These are phyloP conservation scores for Penicillium lividum DNA, from an alignment of 495 filamentous ascomycete species.

Conservation along the genomic window DNA sequence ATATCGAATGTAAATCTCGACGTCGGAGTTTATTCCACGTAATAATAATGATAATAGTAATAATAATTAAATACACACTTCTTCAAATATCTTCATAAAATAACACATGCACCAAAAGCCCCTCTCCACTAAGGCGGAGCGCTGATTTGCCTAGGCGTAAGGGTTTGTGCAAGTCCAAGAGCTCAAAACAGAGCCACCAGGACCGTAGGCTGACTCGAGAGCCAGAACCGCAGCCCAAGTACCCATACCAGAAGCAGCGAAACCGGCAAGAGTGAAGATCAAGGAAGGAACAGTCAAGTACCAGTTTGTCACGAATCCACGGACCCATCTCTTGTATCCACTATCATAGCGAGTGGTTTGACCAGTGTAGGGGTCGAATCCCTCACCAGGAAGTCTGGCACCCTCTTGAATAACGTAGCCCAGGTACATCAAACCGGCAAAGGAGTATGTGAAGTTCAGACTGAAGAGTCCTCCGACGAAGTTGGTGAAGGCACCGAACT, in stretches of 20 bases:
- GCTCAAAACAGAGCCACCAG: slow-evolving; percentile 15
- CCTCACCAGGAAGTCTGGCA: slow-evolving; percentile 40
- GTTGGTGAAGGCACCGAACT: slow-evolving; percentile 40
- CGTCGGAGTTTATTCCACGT: too few relatives aligned
- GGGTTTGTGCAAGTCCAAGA: slow-evolving; percentile 23
- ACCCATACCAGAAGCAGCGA: slow-evolving; percentile 33
- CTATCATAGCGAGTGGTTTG: slow-evolving; percentile 33
- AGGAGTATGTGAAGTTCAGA: slow-evolving; percentile 53
- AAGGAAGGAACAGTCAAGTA: slow-evolving; percentile 25
- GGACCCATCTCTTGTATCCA: slow-evolving; percentile 40
- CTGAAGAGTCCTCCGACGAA: slow-evolving; percentile 31
- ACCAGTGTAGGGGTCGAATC: slow-evolving; percentile 48
- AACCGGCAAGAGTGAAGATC: slow-evolving; percentile 26
- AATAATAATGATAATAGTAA: too few relatives aligned
- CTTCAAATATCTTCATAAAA: too few relatives aligned
- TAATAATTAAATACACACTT: too few relatives aligned
- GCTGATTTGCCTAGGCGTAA: not conserved
- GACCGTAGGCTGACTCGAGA: slow-evolving; percentile 31
- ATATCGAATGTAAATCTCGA: too few relatives aligned
- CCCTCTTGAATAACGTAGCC: slow-evolving; percentile 43
- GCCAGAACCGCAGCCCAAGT: slow-evolving; percentile 34
- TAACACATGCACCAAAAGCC: not conserved
- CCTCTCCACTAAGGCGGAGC: not conserved
- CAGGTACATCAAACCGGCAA: slow-evolving; percentile 44
- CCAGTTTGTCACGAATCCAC: slow-evolving; percentile 30